These are phyloP conservation scores for Alternaria brassicicola DNA, from an alignment of 2,329 filamentous ascomycete genomes.

Conservation along the genomic window DNA sequence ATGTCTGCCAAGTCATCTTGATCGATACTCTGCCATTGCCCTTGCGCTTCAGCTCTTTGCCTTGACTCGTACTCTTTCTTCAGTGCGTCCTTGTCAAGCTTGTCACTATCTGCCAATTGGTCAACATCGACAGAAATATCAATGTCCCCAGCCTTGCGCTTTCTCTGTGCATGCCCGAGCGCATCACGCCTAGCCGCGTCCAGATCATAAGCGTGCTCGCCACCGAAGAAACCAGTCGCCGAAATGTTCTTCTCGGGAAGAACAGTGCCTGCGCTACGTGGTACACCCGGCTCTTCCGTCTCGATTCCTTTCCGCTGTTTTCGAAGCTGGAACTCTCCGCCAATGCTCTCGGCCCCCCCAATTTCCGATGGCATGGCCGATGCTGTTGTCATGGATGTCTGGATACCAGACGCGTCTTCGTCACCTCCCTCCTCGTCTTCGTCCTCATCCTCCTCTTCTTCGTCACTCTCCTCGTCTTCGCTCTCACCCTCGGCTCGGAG, in stretches of 20 bases:
- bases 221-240: slow-evolving; percentile 93
- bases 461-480: slow-evolving; percentile 67
- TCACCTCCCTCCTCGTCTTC: slow-evolving; percentile 74
- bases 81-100: slow-evolving; percentile 83
- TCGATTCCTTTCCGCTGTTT: slow-evolving; percentile 82
- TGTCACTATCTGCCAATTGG: slow-evolving; percentile 73
- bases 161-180: slow-evolving; percentile 83
- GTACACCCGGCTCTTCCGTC: slow-evolving; percentile 75
- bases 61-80: slow-evolving; percentile 77
- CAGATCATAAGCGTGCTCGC: slow-evolving; percentile 91
- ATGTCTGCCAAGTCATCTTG: slow-evolving; percentile 94
- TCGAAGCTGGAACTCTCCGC: slow-evolving; percentile 87
- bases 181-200: slow-evolving; percentile 62
- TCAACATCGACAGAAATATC: slow-evolving; percentile 92
- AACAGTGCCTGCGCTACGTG: slow-evolving; percentile 84
- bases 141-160: slow-evolving; percentile 89
- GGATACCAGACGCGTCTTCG: slow-evolving; percentile 61
- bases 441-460: slow-evolving; percentile 63
- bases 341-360: slow-evolving; percentile 74
- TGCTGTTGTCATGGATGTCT: slow-evolving; percentile 75
- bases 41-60: slow-evolving; percentile 64
- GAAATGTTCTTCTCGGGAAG: slow-evolving; percentile 86
- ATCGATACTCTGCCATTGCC: slow-evolving; percentile 73
- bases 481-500: slow-evolving; percentile 80
- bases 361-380: slow-evolving; percentile 84